phyloP scores from a whole-genome alignment of 2,329 filamentous ascomycete species.

The Alternaria arborescens region DNA sequence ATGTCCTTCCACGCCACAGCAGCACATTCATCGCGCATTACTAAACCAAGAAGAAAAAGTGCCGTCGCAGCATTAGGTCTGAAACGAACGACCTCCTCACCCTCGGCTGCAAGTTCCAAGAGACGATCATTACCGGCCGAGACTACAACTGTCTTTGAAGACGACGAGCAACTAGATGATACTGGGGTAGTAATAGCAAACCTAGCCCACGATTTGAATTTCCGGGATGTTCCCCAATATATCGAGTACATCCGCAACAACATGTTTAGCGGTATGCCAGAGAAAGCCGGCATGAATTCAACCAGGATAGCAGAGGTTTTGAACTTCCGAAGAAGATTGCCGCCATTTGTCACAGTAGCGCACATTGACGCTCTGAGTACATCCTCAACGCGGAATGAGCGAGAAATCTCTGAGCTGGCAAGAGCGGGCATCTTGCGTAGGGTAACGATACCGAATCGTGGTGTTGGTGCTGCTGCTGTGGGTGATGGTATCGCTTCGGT shows the following conservation, averaged over 20 bases:
- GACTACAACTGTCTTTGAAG: conserved; percentile 37
- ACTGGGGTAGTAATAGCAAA: conserved; percentile 62
- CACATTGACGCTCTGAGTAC: conserved; percentile 71
- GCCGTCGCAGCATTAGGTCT: conserved; percentile 38
- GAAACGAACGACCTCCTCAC: conserved; percentile 47
- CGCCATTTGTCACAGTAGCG: conserved; percentile 70
- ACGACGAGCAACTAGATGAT: conserved; percentile 64
- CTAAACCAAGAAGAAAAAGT: conserved; percentile 34
- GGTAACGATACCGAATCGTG: conserved; percentile 69
- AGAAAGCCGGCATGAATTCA: conserved; percentile 68
- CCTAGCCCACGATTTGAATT: conserved; percentile 64
- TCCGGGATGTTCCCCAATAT: conserved; percentile 70
- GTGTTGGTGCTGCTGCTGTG: conserved; percentile 63
- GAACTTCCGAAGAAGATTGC: conserved; percentile 66
- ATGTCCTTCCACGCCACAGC: conserved; percentile 45
- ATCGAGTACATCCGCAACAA: conserved; percentile 67
- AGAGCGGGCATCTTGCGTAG: conserved; percentile 66
- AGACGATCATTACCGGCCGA: conserved; percentile 35
- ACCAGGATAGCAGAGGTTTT: conserved; percentile 70
- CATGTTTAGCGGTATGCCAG: conserved; percentile 73
- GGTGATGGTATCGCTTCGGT: conserved; percentile 72
- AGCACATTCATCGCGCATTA: conserved; percentile 45
- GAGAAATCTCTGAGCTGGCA: conserved; percentile 70
- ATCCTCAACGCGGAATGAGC: conserved; percentile 71
- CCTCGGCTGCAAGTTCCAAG: conserved; percentile 48